These are phyloP conservation scores for Plasmopara viticola DNA, from an alignment of 352 stramenopile genomes.

Conservation along the genomic window DNA sequence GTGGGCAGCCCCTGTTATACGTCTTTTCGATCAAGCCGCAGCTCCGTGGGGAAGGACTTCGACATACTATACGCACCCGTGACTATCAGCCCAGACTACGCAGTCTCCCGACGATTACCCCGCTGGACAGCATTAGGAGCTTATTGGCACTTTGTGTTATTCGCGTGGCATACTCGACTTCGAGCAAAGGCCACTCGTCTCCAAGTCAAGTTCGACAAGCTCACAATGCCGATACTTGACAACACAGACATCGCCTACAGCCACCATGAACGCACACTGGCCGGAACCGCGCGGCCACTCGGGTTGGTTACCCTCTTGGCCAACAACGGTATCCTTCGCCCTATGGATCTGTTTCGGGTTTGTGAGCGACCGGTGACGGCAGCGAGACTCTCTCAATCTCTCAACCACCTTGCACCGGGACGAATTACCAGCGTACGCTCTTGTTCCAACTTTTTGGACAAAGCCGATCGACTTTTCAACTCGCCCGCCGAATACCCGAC, in stretches of 20 bases:
- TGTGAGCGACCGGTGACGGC: neutral
- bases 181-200: neutral
- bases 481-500: neutral
- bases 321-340: neutral
- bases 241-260: neutral
- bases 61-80: neutral
- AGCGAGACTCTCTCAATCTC: neutral
- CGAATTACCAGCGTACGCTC: neutral
- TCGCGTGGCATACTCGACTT: neutral
- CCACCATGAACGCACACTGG: neutral
- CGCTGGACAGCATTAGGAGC: neutral
- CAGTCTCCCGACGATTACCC: too few relatives aligned
- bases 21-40: neutral
- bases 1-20: neutral
- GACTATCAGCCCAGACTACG: neutral
- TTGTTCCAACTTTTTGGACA: conserved; percentile 26
- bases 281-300: neutral
- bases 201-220: neutral
- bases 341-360: neutral
- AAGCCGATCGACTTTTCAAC: conserved; percentile 2
- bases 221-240: neutral
- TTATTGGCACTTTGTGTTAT: neutral
- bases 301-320: neutral
- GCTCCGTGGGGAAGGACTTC: neutral
- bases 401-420: neutral